Percentiles rank a stretch among this genome's conserved stretches.
Evolutionary conservation across 192 early-diverging fungal species (phyloP).

Genomic region (Coemansia sp.): DNA sequence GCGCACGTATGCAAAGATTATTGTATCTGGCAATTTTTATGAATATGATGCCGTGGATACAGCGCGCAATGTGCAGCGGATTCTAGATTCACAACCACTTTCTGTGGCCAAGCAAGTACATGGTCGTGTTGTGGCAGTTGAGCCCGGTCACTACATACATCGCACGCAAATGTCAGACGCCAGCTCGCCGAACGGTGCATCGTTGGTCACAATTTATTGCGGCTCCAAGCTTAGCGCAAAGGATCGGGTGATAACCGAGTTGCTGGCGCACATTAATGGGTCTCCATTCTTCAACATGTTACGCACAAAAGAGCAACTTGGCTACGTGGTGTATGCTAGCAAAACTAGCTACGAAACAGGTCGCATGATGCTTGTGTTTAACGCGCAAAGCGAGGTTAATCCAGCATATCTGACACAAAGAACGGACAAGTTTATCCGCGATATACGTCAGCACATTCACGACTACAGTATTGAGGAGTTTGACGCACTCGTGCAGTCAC

Average conservation of each 20-base stretch:
- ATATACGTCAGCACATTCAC: slow-evolving; percentile 32
- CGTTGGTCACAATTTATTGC: slow-evolving; percentile 74
- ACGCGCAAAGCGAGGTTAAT: slow-evolving; percentile 79
- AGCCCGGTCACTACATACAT: slow-evolving; percentile 30
- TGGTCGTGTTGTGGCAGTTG: background rate
- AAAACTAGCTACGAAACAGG: background rate
- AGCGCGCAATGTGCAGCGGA: slow-evolving; percentile 55
- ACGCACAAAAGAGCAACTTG: slow-evolving; percentile 84
- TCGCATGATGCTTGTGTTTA: slow-evolving; percentile 55
- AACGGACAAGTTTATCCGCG: slow-evolving; percentile 72
- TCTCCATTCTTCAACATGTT: slow-evolving; percentile 87
- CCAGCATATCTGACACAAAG: slow-evolving; percentile 75
- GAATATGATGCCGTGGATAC: slow-evolving; percentile 62
- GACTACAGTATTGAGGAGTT: slow-evolving; percentile 50
- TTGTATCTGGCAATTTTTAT: slow-evolving; percentile 77
- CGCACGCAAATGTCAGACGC: slow-evolving; percentile 52
- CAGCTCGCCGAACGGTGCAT: slow-evolving; percentile 78
- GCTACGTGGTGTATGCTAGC: slow-evolving; percentile 46
- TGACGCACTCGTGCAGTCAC: slow-evolving; percentile 58
- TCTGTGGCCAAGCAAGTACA: slow-evolving; percentile 8
- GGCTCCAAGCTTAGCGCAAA: slow-evolving; percentile 62
- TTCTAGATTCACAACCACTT: slow-evolving; percentile 59
- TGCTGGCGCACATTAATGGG: slow-evolving; percentile 71
- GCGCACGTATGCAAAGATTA: slow-evolving; percentile 64
- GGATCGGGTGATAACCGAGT: slow-evolving; percentile 57